Conservation (phyloP, 257 asterid species). For the Solanum chmielewskii region DNA sequence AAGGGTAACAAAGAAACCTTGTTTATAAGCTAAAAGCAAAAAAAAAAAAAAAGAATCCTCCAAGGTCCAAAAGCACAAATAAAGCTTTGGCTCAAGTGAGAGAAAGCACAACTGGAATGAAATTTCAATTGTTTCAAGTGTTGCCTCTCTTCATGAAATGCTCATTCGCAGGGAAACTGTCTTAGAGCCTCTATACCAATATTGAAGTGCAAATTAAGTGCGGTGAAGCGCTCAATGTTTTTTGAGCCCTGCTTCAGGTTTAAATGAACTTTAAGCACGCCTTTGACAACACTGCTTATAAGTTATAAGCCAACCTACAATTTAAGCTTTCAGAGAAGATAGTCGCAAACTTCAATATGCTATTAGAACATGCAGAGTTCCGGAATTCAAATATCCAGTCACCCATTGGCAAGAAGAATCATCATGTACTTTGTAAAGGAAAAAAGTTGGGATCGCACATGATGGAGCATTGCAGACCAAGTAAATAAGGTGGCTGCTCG, state of each 20-base stretch:
- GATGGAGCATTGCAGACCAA: background rate
- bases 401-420: background rate
- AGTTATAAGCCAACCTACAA: background rate
- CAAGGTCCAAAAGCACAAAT: background rate
- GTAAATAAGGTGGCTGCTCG: background rate
- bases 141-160: background rate
- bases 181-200: background rate
- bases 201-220: background rate
- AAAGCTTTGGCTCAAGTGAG: background rate
- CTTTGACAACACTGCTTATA: background rate
- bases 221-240: background rate
- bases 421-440: background rate
- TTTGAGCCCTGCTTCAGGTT: background rate
- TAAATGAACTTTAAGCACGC: background rate
- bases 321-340: background rate
- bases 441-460: background rate
- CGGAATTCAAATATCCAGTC: background rate
- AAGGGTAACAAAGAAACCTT: background rate
- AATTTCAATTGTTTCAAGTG: background rate
- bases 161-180: background rate
- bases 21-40: background rate
- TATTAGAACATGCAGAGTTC: background rate
- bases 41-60: background rate
- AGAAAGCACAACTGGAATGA: background rate
- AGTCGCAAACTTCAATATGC: background rate